Conservation (phyloP, 768 basidiomycete genomes). For the Boletus speciosus region DNA sequence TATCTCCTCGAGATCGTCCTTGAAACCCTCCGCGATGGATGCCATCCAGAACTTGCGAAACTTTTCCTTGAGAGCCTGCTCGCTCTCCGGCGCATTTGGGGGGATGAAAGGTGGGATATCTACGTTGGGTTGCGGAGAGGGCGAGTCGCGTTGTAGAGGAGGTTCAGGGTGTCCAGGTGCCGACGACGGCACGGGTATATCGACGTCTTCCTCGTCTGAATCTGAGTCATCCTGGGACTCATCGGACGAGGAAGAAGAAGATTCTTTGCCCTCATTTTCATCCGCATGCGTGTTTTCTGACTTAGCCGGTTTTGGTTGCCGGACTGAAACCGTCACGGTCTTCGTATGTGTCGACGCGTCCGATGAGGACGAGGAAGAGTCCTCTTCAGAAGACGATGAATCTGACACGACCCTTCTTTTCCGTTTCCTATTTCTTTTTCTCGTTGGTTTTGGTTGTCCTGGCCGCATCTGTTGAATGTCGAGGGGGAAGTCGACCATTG, state of each 20-base stretch:
- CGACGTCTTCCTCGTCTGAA: constrained; percentile 2
- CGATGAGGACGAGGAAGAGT: constrained; percentile 21
- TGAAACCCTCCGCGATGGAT: constrained; percentile 76
- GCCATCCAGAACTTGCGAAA: constrained; percentile 89
- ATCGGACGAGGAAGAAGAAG: constrained; percentile 19
- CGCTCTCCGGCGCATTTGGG: constrained; percentile 36
- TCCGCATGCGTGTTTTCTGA: not conserved
- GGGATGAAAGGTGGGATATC: constrained; percentile 60
- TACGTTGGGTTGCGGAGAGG: constrained; percentile 19
- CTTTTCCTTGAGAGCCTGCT: constrained; percentile 56
- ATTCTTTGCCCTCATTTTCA: constrained; percentile 7
- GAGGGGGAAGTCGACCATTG: not conserved
- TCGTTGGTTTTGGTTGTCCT: constrained; percentile 31
- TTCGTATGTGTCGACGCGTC: constrained; percentile 7
- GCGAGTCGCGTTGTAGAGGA: constrained; percentile 19
- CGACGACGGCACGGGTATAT: not conserved
- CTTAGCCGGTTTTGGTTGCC: not conserved
- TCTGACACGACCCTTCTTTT: constrained; percentile 49
- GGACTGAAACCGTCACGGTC: constrained; percentile 10
- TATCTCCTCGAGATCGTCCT: constrained; percentile 79
- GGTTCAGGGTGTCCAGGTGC: not conserved
- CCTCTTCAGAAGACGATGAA: constrained; percentile 40
- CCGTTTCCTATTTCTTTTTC: constrained; percentile 51
- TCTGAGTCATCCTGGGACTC: constrained; percentile 5
- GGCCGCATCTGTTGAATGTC: constrained; percentile 20